Conservation (phyloP, 169 alveolate genomes). For the Eimeria maxima region DNA sequence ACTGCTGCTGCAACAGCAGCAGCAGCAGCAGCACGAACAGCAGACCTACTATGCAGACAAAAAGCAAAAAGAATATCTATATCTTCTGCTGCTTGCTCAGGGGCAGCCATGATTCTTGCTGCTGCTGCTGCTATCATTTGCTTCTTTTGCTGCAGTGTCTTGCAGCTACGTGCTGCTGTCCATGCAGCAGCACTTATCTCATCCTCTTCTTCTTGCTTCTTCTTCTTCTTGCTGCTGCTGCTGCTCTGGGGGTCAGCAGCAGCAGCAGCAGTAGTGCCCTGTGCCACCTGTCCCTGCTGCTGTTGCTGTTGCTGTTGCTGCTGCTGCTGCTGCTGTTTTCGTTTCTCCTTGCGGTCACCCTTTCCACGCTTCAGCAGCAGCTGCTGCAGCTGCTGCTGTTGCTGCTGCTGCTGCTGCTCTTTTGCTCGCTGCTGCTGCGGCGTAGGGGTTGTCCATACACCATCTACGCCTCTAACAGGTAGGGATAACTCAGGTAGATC, state of each 20-base stretch:
- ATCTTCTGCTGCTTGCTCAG: slow-evolving; percentile 32
- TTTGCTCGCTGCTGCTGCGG: slow-evolving; percentile 17
- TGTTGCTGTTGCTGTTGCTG: slow-evolving; percentile 42
- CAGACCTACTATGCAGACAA: slow-evolving; percentile 45
- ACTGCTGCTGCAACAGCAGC: not conserved
- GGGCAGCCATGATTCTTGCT: slow-evolving; percentile 40
- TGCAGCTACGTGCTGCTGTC: slow-evolving; percentile 34
- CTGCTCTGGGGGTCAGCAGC: not conserved
- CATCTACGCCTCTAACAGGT: slow-evolving; percentile 25
- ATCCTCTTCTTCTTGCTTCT: not conserved
- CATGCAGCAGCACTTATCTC: slow-evolving; percentile 31
- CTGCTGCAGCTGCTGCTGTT: slow-evolving; percentile 33
- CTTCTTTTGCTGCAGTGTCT: slow-evolving; percentile 70
- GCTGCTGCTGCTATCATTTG: slow-evolving; percentile 75
- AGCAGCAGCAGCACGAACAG: not conserved
- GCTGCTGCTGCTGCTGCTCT: slow-evolving; percentile 60
- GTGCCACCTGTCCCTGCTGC: not conserved
- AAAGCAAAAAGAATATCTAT: slow-evolving; percentile 39
- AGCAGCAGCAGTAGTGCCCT: not conserved
- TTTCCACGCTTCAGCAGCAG: not conserved
- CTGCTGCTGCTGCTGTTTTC: slow-evolving; percentile 12
- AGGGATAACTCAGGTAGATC: not conserved
- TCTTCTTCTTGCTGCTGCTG: slow-evolving; percentile 63
- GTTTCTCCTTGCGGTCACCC: not conserved
- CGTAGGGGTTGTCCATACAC: slow-evolving; percentile 38